Percentiles rank a stretch among this genome's conserved stretches.
These are phyloP conservation scores for Colletotrichum navitas DNA, from an alignment of 2,329 filamentous ascomycete species.

Conservation along the genomic window DNA sequence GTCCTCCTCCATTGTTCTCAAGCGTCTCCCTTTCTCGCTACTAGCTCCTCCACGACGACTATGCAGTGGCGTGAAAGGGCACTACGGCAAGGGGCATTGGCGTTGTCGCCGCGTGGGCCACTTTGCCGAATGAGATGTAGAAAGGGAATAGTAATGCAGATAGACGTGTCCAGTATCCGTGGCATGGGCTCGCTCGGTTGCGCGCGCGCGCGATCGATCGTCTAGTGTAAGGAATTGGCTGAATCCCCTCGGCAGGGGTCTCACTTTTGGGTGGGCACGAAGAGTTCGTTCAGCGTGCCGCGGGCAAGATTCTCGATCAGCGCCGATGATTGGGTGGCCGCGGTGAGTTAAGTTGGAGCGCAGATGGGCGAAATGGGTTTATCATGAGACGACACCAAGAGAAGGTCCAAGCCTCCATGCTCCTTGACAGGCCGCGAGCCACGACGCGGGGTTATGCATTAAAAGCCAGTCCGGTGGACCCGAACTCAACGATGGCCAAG, in stretches of 20 bases:
- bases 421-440: neutral
- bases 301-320: conserved; percentile 23
- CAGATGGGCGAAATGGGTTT: neutral
- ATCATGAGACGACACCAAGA: conserved; percentile 34
- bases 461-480: conserved; percentile 1
- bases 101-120: neutral
- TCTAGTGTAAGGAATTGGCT: conserved; percentile 14
- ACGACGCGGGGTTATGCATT: conserved; percentile 29
- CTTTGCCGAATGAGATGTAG: conserved; percentile 2
- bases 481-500: neutral
- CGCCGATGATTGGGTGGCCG: conserved; percentile 32
- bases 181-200: neutral
- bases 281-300: conserved; percentile 13
- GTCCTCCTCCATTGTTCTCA: neutral
- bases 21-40: neutral
- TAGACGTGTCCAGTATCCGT: neutral
- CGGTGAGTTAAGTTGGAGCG: conserved; percentile 7
- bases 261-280: neutral
- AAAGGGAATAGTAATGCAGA: neutral
- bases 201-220: conserved; percentile 13
- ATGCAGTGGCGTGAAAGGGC: conserved; percentile 12
- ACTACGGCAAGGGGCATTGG: conserved; percentile 12
- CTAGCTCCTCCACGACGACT: conserved; percentile 6
- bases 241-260: conserved; percentile 27
- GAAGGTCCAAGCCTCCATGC: conserved; percentile 11